Base-by-base conservation (phyloP, 495 filamentous ascomycete species). In the Penicillium odoratum region DNA sequence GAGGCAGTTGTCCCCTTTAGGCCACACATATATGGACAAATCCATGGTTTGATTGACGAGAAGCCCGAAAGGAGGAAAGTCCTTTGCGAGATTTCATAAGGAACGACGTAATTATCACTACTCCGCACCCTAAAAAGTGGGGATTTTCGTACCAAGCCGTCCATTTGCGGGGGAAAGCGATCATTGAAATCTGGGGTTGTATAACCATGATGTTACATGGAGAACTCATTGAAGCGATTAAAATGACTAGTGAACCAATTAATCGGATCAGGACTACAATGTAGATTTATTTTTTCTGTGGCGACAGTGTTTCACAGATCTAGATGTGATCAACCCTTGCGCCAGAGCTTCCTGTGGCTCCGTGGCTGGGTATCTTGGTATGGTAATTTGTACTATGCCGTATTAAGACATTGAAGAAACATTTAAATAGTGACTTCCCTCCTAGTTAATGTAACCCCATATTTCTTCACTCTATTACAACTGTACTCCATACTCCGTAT, bases 151-250 rank as follows among this genome's bases (percentile, higher is more conserved):
- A 48, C 11, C n/a, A 31, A 48, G 46, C 10, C 28, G 46, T 48
- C 28, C 46, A 48, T 48, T 48, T 48, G 46, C 46, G 46, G 46
- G 46, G 46, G 46, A 48, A 30, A 48, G 28, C 13, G 46, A 48
- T 48, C 46, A 28, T 30, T 11, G 18, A n/a, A 47, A 31, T 48
- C 46, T 30, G 46, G 46, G 46, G 46, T 48, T 26, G 46, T 31
- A 31, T 31, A 26, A n/a, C 10, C 16, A 31, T 30, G 28, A 16
- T 30, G 13, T 7, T 46, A 25, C 43, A 26, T 46, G 1, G 7
- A 21, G 42, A 44, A 40, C 0, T 40, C 13, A 40, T 16, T n/a
- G 15, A 16, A 40, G 38, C 16, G 15, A 16, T 15, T 6, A 40
- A 40, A n/a, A 3, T 1, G 38, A 40, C n/a, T 5, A n/a, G 15